phyloP scores from a whole-genome alignment of 2,329 filamentous ascomycete species.

The Chrysosporium keratinophilum region DNA sequence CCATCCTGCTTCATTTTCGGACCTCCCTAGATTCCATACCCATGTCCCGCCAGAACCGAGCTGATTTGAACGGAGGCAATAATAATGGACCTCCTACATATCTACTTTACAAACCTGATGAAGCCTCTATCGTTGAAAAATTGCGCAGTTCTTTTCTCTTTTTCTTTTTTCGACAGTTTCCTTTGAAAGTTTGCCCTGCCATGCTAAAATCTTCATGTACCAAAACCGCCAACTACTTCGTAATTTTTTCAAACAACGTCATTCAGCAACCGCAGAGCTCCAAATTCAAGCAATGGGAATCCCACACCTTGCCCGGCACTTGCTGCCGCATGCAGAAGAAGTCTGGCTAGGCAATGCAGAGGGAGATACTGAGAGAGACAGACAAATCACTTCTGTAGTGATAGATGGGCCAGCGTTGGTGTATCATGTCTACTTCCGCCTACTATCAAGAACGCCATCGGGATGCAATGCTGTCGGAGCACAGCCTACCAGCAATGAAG shows the following conservation, averaged over 20 bases:
- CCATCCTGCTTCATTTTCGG: too few relatives aligned
- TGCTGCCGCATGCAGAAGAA: slow-evolving; percentile 44
- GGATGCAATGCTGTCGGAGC: slow-evolving; percentile 41
- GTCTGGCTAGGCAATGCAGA: slow-evolving; percentile 28
- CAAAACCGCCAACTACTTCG: too few relatives aligned
- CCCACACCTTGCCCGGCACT: slow-evolving; percentile 43
- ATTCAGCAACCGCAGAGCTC: background rate
- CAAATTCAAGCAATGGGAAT: slow-evolving; percentile 46
- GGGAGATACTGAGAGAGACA: slow-evolving; percentile 10
- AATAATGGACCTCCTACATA: too few relatives aligned
- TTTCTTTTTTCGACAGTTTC: too few relatives aligned
- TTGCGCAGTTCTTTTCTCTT: background rate
- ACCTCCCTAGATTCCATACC: too few relatives aligned
- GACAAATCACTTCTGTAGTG: slow-evolving; percentile 32
- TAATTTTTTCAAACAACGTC: too few relatives aligned
- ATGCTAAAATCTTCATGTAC: too few relatives aligned
- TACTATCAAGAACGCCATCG: slow-evolving; percentile 34
- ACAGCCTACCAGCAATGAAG: slow-evolving; percentile 52
- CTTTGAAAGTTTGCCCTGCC: background rate
- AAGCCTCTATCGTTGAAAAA: too few relatives aligned
- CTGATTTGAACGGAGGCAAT: too few relatives aligned
- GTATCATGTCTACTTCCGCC: slow-evolving; percentile 57
- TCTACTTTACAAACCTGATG: too few relatives aligned
- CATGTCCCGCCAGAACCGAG: too few relatives aligned
- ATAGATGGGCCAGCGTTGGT: slow-evolving; percentile 74